phyloP scores from a whole-genome alignment of 495 filamentous ascomycete genomes.

The Penicillium odoratum region DNA sequence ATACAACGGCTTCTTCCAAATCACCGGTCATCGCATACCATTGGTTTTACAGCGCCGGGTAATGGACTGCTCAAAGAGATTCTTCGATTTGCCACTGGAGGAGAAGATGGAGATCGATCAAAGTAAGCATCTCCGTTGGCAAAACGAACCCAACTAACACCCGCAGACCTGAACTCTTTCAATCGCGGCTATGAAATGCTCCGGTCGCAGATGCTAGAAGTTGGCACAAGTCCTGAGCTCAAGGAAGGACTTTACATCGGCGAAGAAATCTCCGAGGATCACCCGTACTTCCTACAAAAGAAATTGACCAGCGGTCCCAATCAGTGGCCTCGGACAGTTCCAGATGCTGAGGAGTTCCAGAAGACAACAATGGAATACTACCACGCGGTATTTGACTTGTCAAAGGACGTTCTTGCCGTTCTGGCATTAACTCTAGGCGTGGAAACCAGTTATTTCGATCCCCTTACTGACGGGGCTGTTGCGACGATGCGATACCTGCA shows the following conservation, averaged over 20 bases:
- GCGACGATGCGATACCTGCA: constrained; percentile 45
- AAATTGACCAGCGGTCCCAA: constrained; percentile 48
- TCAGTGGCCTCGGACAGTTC: constrained; percentile 47
- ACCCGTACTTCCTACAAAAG: constrained; percentile 38
- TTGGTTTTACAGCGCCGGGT: constrained; percentile 31
- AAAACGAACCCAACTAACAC: constrained; percentile 5
- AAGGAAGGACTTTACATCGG: constrained; percentile 55
- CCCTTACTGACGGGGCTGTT: constrained; percentile 34
- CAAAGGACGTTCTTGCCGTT: constrained; percentile 32
- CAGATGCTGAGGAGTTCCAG: constrained; percentile 43
- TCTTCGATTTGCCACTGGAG: constrained; percentile 53
- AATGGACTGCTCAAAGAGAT: constrained; percentile 40
- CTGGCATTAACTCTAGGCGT: constrained; percentile 37
- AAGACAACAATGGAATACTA: constrained; percentile 51
- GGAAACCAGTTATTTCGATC: constrained; percentile 32
- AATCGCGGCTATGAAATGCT: constrained; percentile 54
- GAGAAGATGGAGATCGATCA: constrained; percentile 51
- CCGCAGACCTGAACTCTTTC: constrained; percentile 32
- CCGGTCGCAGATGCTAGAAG: constrained; percentile 50
- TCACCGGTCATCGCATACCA: constrained; percentile 46
- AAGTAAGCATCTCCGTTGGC: constrained; percentile 20
- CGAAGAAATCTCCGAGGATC: constrained; percentile 41
- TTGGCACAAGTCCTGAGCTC: constrained; percentile 45
- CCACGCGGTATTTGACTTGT: constrained; percentile 33
- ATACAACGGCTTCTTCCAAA: constrained; percentile 53